A percentile compares a stretch with the other conserved stretches of the same genome.
These are phyloP conservation scores for Argentina anserina DNA, from an alignment of 306 rosid genomes.

Conservation along the genomic window DNA sequence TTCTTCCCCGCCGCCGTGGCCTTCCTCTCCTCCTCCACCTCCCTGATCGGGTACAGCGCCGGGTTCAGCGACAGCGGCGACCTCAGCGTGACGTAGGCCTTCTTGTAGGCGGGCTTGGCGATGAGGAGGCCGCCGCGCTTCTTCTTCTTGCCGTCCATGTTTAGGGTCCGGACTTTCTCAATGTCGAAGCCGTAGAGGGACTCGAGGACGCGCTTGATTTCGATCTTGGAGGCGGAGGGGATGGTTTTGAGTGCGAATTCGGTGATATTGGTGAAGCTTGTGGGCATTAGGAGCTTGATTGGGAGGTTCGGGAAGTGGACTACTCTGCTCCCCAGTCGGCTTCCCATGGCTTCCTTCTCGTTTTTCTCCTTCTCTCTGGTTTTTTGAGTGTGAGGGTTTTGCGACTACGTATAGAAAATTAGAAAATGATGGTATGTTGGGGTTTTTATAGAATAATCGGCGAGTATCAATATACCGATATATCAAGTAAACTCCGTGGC, in stretches of 20 bases:
- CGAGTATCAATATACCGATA: too few species aligned
- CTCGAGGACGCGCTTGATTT: constrained; percentile 67
- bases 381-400: not conserved
- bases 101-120: constrained; percentile 79
- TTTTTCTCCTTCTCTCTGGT: not conserved
- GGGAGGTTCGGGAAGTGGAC: constrained; percentile 60
- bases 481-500: too few species aligned
- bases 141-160: constrained; percentile 84
- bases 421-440: too few species aligned
- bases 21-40: constrained; percentile 40
- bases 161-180: constrained; percentile 71
- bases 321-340: constrained; percentile 58
- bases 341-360: constrained; percentile 37
- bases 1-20: constrained; percentile 27
- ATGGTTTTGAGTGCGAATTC: constrained; percentile 76
- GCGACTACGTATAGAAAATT: too few species aligned
- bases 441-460: too few species aligned
- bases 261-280: constrained; percentile 40
- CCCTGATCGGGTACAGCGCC: constrained; percentile 43
- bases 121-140: constrained; percentile 49
- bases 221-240: constrained; percentile 78
- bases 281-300: constrained; percentile 64
- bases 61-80: constrained; percentile 51
- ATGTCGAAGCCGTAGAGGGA: constrained; percentile 69
- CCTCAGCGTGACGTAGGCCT: constrained; percentile 76